Percentiles rank a stretch among this genome's conserved stretches.
phyloP scores from a whole-genome alignment of 805 yeast genomes.

The Saccharomycopsis sp. region DNA sequence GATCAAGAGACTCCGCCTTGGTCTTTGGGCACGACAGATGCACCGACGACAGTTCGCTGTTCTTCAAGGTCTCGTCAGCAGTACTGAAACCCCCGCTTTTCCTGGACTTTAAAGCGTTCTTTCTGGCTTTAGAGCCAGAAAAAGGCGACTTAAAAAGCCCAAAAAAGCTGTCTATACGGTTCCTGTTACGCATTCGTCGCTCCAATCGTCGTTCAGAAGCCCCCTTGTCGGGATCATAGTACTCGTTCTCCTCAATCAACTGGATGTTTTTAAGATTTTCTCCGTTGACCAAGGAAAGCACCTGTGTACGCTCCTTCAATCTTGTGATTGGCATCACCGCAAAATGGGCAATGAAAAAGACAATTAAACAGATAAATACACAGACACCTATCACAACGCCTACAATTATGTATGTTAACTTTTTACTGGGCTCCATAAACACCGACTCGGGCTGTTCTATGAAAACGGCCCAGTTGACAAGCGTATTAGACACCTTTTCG shows the following conservation, averaged over 20 bases:
- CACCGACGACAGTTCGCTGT: background rate
- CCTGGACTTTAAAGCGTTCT: too few species aligned
- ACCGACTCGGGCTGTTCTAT: slow-evolving; percentile 55
- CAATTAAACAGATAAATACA: slow-evolving; percentile 62
- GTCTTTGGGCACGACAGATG: background rate
- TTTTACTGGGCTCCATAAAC: slow-evolving; percentile 58
- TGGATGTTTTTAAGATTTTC: slow-evolving; percentile 25
- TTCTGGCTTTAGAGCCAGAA: too few species aligned
- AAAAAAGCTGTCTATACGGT: too few species aligned
- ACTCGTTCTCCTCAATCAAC: background rate
- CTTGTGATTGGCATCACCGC: slow-evolving; percentile 79
- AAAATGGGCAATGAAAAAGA: slow-evolving; percentile 77
- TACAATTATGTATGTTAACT: slow-evolving; percentile 59
- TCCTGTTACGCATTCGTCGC: too few species aligned
- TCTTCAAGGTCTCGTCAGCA: background rate
- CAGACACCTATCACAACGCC: slow-evolving; percentile 80
- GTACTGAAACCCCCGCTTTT: too few species aligned
- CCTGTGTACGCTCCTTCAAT: slow-evolving; percentile 75
- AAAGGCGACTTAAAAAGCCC: too few species aligned
- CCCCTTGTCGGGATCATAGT: background rate
- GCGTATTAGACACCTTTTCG: slow-evolving; percentile 27
- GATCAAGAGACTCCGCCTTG: background rate
- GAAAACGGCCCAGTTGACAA: slow-evolving; percentile 63
- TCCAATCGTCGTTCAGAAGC: too few species aligned
- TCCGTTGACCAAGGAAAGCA: slow-evolving; percentile 29